These are phyloP conservation scores for Tulasnella sp. DNA, from an alignment of 768 basidiomycete genomes.

Conservation along the genomic window DNA sequence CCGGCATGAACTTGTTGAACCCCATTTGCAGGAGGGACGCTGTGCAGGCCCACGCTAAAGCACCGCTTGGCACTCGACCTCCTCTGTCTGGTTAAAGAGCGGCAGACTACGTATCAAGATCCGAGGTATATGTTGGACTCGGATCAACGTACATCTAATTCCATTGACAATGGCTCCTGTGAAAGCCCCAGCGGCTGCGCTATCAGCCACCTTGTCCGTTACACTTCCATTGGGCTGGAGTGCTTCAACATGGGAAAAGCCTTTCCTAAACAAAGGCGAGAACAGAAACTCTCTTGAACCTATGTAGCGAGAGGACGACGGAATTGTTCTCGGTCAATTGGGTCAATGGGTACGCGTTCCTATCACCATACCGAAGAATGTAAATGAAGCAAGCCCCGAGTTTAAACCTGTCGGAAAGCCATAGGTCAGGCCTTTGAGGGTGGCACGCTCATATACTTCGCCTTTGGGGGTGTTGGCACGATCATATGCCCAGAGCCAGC, in stretches of 20 bases:
- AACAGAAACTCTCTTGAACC: constrained; percentile 71
- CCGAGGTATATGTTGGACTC: too few species aligned
- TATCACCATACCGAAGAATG: constrained; percentile 66
- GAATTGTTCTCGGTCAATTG: background rate
- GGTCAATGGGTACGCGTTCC: background rate
- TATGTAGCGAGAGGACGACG: constrained; percentile 28
- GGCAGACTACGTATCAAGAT: background rate
- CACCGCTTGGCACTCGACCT: constrained; percentile 49
- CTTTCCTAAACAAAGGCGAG: constrained; percentile 40
- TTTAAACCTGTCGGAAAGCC: constrained; percentile 61
- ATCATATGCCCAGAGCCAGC: constrained; percentile 37
- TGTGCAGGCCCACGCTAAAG: constrained; percentile 48
- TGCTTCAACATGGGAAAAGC: constrained; percentile 13
- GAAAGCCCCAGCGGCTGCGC: constrained; percentile 58
- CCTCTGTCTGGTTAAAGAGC: constrained; percentile 48
- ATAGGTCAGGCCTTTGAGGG: constrained; percentile 42
- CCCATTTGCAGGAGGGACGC: constrained; percentile 58
- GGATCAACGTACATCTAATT: constrained; percentile 56
- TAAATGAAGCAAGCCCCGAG: constrained; percentile 58
- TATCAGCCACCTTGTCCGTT: constrained; percentile 56
- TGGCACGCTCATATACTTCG: constrained; percentile 38
- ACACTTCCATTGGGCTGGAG: constrained; percentile 50
- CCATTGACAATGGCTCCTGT: constrained; percentile 54
- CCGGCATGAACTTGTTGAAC: constrained; percentile 47
- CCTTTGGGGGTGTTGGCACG: constrained; percentile 53